Conservation (phyloP, 306 rosid genomes). For the Cucumis hystrix region DNA sequence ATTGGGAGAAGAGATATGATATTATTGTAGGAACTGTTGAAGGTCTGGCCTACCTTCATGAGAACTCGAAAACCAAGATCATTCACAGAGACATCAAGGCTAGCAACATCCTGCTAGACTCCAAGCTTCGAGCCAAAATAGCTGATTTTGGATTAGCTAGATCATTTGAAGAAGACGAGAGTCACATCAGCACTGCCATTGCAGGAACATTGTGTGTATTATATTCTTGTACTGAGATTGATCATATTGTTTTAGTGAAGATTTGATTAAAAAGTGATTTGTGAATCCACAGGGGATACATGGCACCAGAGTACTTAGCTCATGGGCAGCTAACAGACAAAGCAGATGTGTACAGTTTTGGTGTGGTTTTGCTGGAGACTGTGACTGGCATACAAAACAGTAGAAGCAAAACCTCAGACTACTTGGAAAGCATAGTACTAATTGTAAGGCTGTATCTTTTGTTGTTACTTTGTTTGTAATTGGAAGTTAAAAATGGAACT, state of each 20-base stretch:
- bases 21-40: slow-evolving; percentile 66
- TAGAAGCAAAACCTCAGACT: slow-evolving; percentile 55
- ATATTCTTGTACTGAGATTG: not conserved
- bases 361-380: slow-evolving; percentile 64
- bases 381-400: slow-evolving; percentile 65
- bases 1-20: slow-evolving; percentile 74
- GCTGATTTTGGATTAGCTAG: slow-evolving; percentile 98
- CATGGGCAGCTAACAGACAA: slow-evolving; percentile 89
- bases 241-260: not conserved
- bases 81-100: slow-evolving; percentile 91
- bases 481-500: not conserved
- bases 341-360: slow-evolving; percentile 80
- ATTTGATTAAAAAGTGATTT: not conserved
- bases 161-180: slow-evolving; percentile 71
- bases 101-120: slow-evolving; percentile 76
- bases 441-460: slow-evolving; percentile 21
- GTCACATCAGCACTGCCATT: slow-evolving; percentile 91
- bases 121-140: slow-evolving; percentile 67
- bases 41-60: slow-evolving; percentile 76
- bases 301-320: slow-evolving; percentile 96
- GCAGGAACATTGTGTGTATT: slow-evolving; percentile 78
- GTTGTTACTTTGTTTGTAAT: not conserved
- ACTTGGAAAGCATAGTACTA: slow-evolving; percentile 55
- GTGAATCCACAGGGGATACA: slow-evolving; percentile 51
- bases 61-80: slow-evolving; percentile 52